Percentiles rank a stretch among this genome's conserved stretches.
Evolutionary conservation across 352 stramenopile genomes (phyloP).

Genomic region (Globisporangium okanoganense): DNA sequence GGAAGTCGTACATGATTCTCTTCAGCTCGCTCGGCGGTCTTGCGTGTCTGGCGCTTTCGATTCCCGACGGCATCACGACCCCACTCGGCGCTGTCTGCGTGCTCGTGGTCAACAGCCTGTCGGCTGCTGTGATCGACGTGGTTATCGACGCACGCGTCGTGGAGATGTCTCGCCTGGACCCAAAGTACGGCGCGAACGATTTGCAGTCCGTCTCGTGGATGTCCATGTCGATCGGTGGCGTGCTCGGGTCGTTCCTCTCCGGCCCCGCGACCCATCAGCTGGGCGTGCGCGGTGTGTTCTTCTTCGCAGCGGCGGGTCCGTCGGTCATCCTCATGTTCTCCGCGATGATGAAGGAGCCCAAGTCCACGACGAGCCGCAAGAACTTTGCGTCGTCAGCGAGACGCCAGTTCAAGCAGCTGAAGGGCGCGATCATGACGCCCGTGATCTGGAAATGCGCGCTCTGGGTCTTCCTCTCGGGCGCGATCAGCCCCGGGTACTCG

Average conservation of each 20-base stretch:
- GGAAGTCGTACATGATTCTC: constrained; percentile 94
- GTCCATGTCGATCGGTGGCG: constrained; percentile 88
- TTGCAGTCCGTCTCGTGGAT: constrained; percentile 95
- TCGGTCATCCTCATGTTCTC: constrained; percentile 89
- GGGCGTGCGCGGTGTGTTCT: constrained; percentile 91
- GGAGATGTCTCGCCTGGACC: constrained; percentile 88
- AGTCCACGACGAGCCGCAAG: constrained; percentile 34
- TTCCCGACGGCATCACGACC: constrained; percentile 54
- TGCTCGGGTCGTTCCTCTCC: constrained; percentile 92
- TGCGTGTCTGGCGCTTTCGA: constrained; percentile 54
- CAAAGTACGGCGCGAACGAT: constrained; percentile 87
- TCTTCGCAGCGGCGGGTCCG: constrained; percentile 87
- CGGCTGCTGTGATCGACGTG: constrained; percentile 93
- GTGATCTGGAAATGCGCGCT: constrained; percentile 95
- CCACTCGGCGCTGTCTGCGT: constrained; percentile 49
- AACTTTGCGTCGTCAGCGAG: constrained; percentile 53
- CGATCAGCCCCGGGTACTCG: constrained; percentile 91
- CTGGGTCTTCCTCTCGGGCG: constrained; percentile 95
- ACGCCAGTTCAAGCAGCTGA: constrained; percentile 58
- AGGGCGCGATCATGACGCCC: constrained; percentile 75
- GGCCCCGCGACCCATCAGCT: constrained; percentile 89
- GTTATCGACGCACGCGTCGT: constrained; percentile 96
- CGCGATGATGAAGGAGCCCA: constrained; percentile 85
- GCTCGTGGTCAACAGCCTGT: constrained; percentile 81
- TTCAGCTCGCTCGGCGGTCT: constrained; percentile 65